These are phyloP conservation scores for Oryza rufipogon DNA, from an alignment of 176 grass and related monocot genomes.

Conservation along the genomic window DNA sequence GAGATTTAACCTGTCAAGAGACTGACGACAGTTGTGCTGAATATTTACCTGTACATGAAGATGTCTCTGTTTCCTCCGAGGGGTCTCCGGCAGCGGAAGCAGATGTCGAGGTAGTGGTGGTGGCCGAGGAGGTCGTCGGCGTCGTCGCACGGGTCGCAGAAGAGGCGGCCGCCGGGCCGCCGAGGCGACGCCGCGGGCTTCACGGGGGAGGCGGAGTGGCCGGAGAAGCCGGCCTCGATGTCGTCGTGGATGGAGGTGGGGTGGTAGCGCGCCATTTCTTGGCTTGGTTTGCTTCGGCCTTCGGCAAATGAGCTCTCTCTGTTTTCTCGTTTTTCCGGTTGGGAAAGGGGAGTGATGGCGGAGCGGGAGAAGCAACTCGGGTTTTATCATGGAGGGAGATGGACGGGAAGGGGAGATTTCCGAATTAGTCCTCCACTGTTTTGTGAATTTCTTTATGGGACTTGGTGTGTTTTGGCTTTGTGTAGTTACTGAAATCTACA, in stretches of 20 bases:
- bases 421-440: background rate
- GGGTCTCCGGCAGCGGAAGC: constrained; percentile 81
- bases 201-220: constrained; percentile 33
- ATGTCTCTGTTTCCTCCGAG: constrained; percentile 76
- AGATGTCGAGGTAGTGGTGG: constrained; percentile 85
- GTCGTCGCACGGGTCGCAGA: constrained; percentile 59
- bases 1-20: background rate
- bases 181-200: constrained; percentile 41
- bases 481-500: background rate
- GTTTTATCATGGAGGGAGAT: constrained; percentile 35
- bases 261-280: constrained; percentile 43
- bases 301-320: background rate
- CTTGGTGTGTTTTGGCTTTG: background rate
- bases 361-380: background rate
- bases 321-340: background rate
- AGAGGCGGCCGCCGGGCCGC: constrained; percentile 44
- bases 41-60: constrained; percentile 88
- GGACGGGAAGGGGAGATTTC: background rate
- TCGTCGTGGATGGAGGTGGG: constrained; percentile 46
- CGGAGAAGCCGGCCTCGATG: constrained; percentile 56
- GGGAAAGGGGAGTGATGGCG: background rate
- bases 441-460: background rate
- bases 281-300: background rate
- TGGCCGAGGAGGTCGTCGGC: constrained; percentile 51
- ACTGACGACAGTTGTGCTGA: background rate